A percentile compares a stretch with the other conserved stretches of the same genome.
Conservation (phyloP, 257 asterid genomes). For the Lavandula angustifolia region DNA sequence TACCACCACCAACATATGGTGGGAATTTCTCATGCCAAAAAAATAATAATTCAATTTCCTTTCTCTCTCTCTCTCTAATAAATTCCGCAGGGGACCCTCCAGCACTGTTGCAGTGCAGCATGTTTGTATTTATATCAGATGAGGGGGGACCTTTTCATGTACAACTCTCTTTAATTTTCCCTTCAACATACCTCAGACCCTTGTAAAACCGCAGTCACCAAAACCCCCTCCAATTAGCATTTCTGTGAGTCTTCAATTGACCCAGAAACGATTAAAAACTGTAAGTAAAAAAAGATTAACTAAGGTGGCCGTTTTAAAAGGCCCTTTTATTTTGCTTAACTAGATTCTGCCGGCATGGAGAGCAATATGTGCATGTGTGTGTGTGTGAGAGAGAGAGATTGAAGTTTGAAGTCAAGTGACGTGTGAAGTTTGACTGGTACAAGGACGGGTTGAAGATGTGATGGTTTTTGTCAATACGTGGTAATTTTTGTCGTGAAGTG, state of each 20-base stretch:
- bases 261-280: too few relatives aligned
- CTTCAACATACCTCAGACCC: background rate
- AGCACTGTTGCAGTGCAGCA: slow-evolving; percentile 46
- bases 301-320: too few relatives aligned
- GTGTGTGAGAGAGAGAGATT: background rate
- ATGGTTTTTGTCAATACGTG: slow-evolving; percentile 45
- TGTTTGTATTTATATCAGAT: slow-evolving; percentile 61
- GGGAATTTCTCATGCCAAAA: slow-evolving; percentile 18
- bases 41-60: background rate
- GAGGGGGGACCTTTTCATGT: slow-evolving; percentile 35
- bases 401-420: background rate
- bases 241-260: too few relatives aligned
- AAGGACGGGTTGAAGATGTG: slow-evolving; percentile 39
- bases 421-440: slow-evolving; percentile 1
- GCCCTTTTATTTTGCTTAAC: too few relatives aligned
- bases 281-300: too few relatives aligned
- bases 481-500: slow-evolving; percentile 46
- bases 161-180: slow-evolving; percentile 12
- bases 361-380: too few relatives aligned
- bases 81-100: slow-evolving; percentile 46
- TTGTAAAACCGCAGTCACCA: too few relatives aligned
- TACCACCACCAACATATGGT: slow-evolving; percentile 40
- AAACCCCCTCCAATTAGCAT: too few relatives aligned
- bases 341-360: too few relatives aligned
- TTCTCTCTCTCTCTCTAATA: slow-evolving; percentile 33